Percentiles rank a stretch among this genome's conserved stretches.
Evolutionary conservation across 345 rosid species (phyloP).

Genomic region (Citrus mangshanensis): DNA sequence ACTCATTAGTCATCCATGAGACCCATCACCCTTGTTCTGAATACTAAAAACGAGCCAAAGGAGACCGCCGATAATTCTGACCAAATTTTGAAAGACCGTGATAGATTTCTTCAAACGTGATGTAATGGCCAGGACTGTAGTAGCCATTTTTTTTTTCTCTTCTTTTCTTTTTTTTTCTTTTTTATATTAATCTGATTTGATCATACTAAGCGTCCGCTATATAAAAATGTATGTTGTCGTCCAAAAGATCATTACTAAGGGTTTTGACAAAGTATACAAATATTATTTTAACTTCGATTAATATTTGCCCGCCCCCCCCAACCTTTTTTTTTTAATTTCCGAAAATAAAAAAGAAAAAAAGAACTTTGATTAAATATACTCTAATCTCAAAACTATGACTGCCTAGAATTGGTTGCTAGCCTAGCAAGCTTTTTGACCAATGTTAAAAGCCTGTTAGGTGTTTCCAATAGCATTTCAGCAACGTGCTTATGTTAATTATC

Average conservation of each 20-base stretch:
- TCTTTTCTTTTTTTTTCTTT: accelerated
- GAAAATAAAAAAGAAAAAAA: no score
- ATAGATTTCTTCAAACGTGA: background rate
- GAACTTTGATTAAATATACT: no score
- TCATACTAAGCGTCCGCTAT: background rate
- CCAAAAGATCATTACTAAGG: background rate
- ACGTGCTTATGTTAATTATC: background rate
- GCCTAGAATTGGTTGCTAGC: background rate
- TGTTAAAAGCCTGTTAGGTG: no score
- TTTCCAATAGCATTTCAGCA: background rate
- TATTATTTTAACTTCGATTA: background rate
- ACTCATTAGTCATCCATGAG: background rate
- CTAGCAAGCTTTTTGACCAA: slow-evolving; percentile 27
- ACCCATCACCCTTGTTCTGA: background rate
- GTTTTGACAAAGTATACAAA: background rate
- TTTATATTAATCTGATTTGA: background rate
- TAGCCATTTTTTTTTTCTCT: accelerated
- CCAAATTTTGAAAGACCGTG: background rate
- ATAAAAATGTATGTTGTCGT: background rate
- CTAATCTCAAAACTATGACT: no score
- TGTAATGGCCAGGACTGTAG: background rate
- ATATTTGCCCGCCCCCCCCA: background rate
- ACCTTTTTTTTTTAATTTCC: no score
- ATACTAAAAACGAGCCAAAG: background rate
- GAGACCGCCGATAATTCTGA: slow-evolving; percentile 16